phyloP scores from a whole-genome alignment of 768 basidiomycete genomes.

The Tubosaeta brunneosetosa region DNA sequence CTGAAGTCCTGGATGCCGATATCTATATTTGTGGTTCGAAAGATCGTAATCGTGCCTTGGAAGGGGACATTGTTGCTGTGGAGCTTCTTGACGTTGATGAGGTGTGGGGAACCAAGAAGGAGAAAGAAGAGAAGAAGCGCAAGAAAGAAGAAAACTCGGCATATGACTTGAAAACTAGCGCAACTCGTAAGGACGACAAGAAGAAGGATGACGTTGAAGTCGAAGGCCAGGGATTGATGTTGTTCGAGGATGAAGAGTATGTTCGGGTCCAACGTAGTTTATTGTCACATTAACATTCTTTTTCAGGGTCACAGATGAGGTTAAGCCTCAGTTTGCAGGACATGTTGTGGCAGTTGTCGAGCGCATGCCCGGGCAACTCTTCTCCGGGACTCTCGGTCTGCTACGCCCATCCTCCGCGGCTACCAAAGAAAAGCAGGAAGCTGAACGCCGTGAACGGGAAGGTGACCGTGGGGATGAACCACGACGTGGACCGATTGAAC shows the following conservation, averaged over 20 bases:
- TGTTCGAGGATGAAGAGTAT: slow-evolving; percentile 97
- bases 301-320: slow-evolving; percentile 87
- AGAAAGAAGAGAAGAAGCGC: slow-evolving; percentile 99
- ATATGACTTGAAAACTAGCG: slow-evolving; percentile 74
- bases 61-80: slow-evolving; percentile 97
- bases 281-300: slow-evolving; percentile 11
- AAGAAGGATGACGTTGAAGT: slow-evolving; percentile 99
- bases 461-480: slow-evolving; percentile 87
- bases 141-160: slow-evolving; percentile 99
- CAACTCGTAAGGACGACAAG: slow-evolving; percentile 92
- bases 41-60: slow-evolving; percentile 95
- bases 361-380: slow-evolving; percentile 97
- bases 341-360: slow-evolving; percentile 99
- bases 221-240: slow-evolving; percentile 93
- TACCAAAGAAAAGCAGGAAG: slow-evolving; percentile 98
- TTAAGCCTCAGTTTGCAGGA: slow-evolving; percentile 97
- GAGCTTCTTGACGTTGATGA: slow-evolving; percentile 97
- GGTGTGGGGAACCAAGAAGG: slow-evolving; percentile 98
- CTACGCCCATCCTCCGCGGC: slow-evolving; percentile 94
- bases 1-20: slow-evolving; percentile 96
- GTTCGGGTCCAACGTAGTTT: slow-evolving; percentile 20
- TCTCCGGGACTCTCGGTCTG: slow-evolving; percentile 94
- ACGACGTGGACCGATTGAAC: slow-evolving; percentile 70
- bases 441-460: slow-evolving; percentile 94
- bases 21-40: slow-evolving; percentile 99